Conservation (phyloP, 805 yeast genomes). For the Pichia heedii region DNA sequence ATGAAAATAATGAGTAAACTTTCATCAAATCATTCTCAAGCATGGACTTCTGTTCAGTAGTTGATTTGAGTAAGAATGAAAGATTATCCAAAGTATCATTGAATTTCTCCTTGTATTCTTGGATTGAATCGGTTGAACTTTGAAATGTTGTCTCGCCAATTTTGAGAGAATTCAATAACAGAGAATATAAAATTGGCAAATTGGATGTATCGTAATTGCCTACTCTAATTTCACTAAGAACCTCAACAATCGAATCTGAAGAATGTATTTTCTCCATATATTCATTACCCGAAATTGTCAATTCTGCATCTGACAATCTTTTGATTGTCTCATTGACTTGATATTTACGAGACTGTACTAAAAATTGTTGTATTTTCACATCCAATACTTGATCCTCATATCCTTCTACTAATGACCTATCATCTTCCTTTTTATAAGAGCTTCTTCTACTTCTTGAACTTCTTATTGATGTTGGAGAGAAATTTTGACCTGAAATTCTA, state of each 20-base stretch:
- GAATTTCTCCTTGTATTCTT: neutral
- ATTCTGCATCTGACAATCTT: constrained; percentile 6
- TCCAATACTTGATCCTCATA: neutral
- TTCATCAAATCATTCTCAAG: constrained; percentile 5
- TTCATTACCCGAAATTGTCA: constrained; percentile 12
- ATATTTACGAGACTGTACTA: constrained; percentile 9
- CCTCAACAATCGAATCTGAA: constrained; percentile 15
- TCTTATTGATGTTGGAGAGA: constrained; percentile 5
- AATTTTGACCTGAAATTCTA: constrained; percentile 3
- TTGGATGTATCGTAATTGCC: constrained; percentile 15
- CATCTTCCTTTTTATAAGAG: neutral
- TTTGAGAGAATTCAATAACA: constrained; percentile 12
- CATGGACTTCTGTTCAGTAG: neutral
- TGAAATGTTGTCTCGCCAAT: constrained; percentile 3
- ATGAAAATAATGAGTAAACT: constrained; percentile 3
- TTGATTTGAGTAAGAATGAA: constrained; percentile 2
- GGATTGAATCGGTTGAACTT: neutral
- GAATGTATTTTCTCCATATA: constrained; percentile 15
- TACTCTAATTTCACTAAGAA: constrained; percentile 17
- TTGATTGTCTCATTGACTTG: constrained; percentile 12
- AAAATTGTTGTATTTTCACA: constrained; percentile 2
- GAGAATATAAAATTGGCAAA: constrained; percentile 12
- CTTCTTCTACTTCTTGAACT: neutral
- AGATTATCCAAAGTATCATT: neutral
- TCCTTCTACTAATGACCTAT: neutral